phyloP scores from a whole-genome alignment of 2,329 filamentous ascomycete genomes.

The Penicillium rolfsii region DNA sequence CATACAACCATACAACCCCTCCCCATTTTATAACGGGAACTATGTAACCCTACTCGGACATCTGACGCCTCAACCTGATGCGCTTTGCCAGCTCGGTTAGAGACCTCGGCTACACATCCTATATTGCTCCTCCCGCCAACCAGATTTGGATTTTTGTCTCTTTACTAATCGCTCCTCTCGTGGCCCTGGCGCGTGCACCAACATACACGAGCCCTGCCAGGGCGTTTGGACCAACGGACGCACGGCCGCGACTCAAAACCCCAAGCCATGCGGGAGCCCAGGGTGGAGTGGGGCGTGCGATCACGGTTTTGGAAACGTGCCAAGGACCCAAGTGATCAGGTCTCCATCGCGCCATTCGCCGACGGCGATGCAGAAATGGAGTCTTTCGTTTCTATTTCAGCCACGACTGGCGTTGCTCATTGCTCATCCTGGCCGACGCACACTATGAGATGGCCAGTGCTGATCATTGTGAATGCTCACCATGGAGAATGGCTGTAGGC shows the following conservation, averaged over 20 bases:
- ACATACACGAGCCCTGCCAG: constrained; percentile 13
- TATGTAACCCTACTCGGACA: constrained; percentile 30
- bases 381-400: neutral
- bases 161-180: constrained; percentile 3
- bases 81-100: constrained; percentile 18
- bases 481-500: neutral
- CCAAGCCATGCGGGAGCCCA: constrained; percentile 10
- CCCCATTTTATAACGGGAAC: constrained; percentile 18
- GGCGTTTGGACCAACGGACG: constrained; percentile 12
- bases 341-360: constrained; percentile 14
- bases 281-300: constrained; percentile 13
- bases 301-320: constrained; percentile 12
- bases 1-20: constrained; percentile 10
- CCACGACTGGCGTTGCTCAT: neutral
- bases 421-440: neutral
- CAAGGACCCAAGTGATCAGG: constrained; percentile 16
- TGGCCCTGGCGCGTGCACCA: constrained; percentile 11
- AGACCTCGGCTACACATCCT: constrained; percentile 16
- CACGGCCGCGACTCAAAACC: constrained; percentile 20
- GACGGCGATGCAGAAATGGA: constrained; percentile 4
- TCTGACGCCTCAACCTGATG: constrained; percentile 17
- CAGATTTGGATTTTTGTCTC: neutral
- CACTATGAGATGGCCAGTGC: no score
- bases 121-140: neutral
- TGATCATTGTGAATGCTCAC: constrained; percentile 1